phyloP scores from a whole-genome alignment of 805 yeast species.

The Peterozyma toletana region DNA sequence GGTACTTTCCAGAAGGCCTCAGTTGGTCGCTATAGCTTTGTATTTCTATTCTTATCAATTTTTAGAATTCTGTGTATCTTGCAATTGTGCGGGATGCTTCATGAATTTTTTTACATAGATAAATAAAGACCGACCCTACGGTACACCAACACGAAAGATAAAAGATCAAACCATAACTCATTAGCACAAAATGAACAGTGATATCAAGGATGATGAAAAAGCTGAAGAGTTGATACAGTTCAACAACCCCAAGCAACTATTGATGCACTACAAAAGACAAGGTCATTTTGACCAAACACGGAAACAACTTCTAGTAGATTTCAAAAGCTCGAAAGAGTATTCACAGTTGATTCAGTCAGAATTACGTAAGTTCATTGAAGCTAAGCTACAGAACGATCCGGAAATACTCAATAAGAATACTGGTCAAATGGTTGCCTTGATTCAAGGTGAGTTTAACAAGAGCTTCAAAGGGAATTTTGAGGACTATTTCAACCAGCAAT shows the following conservation, averaged over 20 bases:
- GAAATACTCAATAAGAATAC: slow-evolving; percentile 30
- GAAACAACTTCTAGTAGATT: slow-evolving; percentile 28
- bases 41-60: too few species aligned
- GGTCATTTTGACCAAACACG: slow-evolving; percentile 35
- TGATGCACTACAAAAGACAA: slow-evolving; percentile 30
- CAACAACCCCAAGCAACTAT: slow-evolving; percentile 28
- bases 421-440: slow-evolving; percentile 37
- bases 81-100: too few species aligned
- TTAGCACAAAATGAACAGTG: too few species aligned
- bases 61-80: too few species aligned
- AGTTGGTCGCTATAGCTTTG: too few species aligned
- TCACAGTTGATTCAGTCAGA: slow-evolving; percentile 27
- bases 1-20: too few species aligned
- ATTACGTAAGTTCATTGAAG: slow-evolving; percentile 31
- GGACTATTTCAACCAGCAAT: slow-evolving; percentile 5
- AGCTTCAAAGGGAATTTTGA: slow-evolving; percentile 5
- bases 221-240: too few species aligned
- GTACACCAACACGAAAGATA: too few species aligned
- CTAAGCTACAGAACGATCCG: slow-evolving; percentile 33
- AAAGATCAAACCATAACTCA: too few species aligned
- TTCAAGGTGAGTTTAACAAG: slow-evolving; percentile 32
- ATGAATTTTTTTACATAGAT: too few species aligned
- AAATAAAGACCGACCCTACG: too few species aligned
- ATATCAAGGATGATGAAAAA: too few species aligned
- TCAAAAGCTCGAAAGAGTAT: slow-evolving; percentile 33